Percentiles rank a stretch among this genome's conserved stretches.
Conservation (phyloP, 768 basidiomycete genomes). For the Termitomyces heimii region DNA sequence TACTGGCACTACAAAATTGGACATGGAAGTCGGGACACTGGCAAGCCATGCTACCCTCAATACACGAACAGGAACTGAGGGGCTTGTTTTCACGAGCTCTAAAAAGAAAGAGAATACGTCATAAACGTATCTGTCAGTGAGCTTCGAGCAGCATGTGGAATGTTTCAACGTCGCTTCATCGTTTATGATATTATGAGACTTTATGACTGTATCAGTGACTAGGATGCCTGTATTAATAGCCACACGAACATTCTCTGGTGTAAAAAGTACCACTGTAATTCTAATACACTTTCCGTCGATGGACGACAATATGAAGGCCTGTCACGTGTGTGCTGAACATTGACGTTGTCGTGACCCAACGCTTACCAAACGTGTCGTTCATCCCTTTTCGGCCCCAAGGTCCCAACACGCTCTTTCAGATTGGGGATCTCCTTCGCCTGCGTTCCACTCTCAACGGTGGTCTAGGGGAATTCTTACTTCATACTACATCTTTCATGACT, state of each 20-base stretch:
- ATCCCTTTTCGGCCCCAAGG: no score
- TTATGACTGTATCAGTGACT: neutral
- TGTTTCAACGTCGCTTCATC: neutral
- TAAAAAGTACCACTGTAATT: neutral
- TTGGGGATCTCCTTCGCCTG: neutral
- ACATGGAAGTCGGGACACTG: conserved; percentile 41
- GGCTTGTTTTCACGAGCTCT: conserved; percentile 35
- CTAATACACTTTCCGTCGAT: neutral
- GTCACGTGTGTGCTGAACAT: conserved; percentile 1
- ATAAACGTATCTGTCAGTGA: neutral
- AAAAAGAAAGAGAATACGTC: conserved; percentile 12
- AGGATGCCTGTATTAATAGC: neutral
- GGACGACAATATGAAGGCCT: neutral
- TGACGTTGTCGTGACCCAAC: conserved; percentile 3
- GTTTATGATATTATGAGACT: neutral
- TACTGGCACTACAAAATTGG: neutral
- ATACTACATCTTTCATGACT: conserved; percentile 38
- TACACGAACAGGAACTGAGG: conserved; percentile 38
- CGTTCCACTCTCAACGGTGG: conserved; percentile 4
- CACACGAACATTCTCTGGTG: neutral
- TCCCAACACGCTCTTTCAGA: neutral
- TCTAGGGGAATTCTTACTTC: neutral
- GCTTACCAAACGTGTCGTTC: neutral
- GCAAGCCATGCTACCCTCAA: conserved; percentile 39
- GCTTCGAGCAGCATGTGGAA: neutral